Evolutionary conservation across 208 protist genomes (phyloP), one percentile per base, ranked within the genome.

Genomic region (Trypanosoma platydactyli): DNA sequence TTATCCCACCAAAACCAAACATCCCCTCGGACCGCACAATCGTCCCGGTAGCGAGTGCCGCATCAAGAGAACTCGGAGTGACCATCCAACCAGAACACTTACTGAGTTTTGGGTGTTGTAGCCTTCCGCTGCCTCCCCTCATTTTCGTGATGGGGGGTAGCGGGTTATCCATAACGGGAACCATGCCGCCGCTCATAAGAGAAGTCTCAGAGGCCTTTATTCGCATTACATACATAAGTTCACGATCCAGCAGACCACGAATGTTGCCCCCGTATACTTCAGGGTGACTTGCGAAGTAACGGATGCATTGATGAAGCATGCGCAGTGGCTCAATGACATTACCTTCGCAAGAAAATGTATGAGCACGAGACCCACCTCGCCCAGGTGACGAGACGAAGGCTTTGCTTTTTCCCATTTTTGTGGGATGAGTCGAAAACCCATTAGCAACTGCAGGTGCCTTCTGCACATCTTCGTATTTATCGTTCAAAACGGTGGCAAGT

Each of bases 171-270:
- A 15, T 0, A 20, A 75, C 69, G 27, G 69, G 62, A 35, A 77
- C 61, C 16, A 44, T 53, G 15, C 52, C 48, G 16, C 69, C 38
- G 1, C 30, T 42, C 4, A 84, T 46, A 3, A 94, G 64, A 5
- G 89, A 59, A 42, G 77, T 60, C 71, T 94, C 86, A 3, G 89
- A 85, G 1, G 84, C 81, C 42, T 92, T 86, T 7, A 92, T 65
- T n/a, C 83, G 86, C 76, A 92, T 74, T 27, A 92, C 89, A 69
- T 91, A 77, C 71, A 86, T 77, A 9, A 88, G 61, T 67, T 95
- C 86, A 16, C 80, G 73, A 24, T 91, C 73, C 20, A 95, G 68
- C 7, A 95, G 57, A 20, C 71, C 84, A 3, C 78, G 79, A 3
- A 93, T 29, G 64, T 95, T 77, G 44, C 62, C 79, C 25, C 89